Percentiles rank a stretch among this genome's conserved stretches.
Evolutionary conservation across 495 filamentous ascomycete genomes (phyloP).

Genomic region (Tetracladium marchalianum): DNA sequence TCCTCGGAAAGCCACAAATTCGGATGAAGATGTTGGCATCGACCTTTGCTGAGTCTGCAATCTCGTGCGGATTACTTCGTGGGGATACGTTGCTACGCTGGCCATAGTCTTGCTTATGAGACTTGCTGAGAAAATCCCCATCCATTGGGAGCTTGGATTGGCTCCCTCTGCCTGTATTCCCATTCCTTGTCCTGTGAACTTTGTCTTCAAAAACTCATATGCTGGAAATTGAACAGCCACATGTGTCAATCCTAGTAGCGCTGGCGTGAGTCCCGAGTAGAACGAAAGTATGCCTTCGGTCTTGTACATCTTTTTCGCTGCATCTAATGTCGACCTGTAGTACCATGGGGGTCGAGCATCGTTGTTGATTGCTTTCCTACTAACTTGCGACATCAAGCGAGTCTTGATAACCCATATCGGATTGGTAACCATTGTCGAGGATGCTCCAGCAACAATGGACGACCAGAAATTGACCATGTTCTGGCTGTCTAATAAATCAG

Average conservation of each 20-base stretch:
- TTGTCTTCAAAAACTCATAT: constrained; percentile 87
- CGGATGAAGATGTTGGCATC: constrained; percentile 37
- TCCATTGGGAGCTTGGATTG: constrained; percentile 46
- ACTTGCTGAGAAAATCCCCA: constrained; percentile 77
- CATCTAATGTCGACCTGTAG: constrained; percentile 78
- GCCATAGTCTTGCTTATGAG: constrained; percentile 91
- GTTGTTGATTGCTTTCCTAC: constrained; percentile 35
- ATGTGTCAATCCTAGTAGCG: constrained; percentile 84
- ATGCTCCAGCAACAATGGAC: constrained; percentile 81
- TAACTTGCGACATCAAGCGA: constrained; percentile 80
- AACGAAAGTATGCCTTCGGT: constrained; percentile 82
- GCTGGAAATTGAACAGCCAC: constrained; percentile 97
- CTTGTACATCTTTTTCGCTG: constrained; percentile 88
- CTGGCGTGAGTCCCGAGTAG: constrained; percentile 90
- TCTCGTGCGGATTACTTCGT: constrained; percentile 87
- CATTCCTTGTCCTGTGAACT: constrained; percentile 80
- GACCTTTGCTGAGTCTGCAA: constrained; percentile 77
- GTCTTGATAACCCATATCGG: constrained; percentile 99
- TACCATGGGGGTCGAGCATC: constrained; percentile 70
- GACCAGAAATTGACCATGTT: constrained; percentile 53
- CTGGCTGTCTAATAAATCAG: constrained; percentile 23
- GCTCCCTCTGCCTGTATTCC: constrained; percentile 52
- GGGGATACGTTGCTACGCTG: constrained; percentile 91
- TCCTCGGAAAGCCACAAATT: constrained; percentile 55
- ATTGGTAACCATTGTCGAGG: constrained; percentile 92